phyloP scores from a whole-genome alignment of 2,329 filamentous ascomycete genomes.

The Ophiostoma piceae region DNA sequence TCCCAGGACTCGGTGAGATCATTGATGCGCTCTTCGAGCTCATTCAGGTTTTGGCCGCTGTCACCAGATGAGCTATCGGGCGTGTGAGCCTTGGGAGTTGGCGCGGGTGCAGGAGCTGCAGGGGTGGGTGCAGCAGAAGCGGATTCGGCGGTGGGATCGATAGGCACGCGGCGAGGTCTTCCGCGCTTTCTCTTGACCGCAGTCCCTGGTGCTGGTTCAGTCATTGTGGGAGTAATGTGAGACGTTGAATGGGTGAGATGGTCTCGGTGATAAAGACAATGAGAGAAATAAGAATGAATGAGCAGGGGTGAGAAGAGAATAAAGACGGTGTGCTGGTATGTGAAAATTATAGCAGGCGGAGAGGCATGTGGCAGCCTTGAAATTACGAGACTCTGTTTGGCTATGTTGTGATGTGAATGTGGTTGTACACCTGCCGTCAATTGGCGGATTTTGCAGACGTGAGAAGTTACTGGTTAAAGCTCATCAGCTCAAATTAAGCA shows the following conservation, averaged over 20 bases:
- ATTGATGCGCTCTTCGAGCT: slow-evolving; percentile 49
- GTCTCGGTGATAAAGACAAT: neutral
- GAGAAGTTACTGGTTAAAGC: neutral
- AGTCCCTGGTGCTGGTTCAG: slow-evolving; percentile 17
- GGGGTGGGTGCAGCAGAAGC: neutral
- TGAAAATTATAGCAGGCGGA: neutral
- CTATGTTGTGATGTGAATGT: slow-evolving; percentile 1
- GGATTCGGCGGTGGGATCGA: neutral
- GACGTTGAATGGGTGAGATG: neutral
- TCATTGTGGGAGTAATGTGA: slow-evolving; percentile 4
- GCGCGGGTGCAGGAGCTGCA: neutral
- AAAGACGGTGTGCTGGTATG: neutral
- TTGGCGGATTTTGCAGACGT: neutral
- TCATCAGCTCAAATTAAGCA: neutral
- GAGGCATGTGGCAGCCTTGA: neutral
- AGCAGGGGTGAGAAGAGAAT: neutral
- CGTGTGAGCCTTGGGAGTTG: neutral
- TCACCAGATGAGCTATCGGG: slow-evolving; percentile 16
- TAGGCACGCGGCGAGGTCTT: slow-evolving; percentile 19
- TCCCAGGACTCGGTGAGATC: slow-evolving; percentile 56
- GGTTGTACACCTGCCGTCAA: neutral
- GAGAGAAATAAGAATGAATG: neutral
- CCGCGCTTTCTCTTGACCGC: slow-evolving; percentile 23
- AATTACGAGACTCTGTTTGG: neutral
- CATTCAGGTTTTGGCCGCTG: slow-evolving; percentile 30